A percentile compares a stretch with the other conserved stretches of the same genome.
These are phyloP conservation scores for Chalciporus piperatus DNA, from an alignment of 768 basidiomycete genomes.

Conservation along the genomic window DNA sequence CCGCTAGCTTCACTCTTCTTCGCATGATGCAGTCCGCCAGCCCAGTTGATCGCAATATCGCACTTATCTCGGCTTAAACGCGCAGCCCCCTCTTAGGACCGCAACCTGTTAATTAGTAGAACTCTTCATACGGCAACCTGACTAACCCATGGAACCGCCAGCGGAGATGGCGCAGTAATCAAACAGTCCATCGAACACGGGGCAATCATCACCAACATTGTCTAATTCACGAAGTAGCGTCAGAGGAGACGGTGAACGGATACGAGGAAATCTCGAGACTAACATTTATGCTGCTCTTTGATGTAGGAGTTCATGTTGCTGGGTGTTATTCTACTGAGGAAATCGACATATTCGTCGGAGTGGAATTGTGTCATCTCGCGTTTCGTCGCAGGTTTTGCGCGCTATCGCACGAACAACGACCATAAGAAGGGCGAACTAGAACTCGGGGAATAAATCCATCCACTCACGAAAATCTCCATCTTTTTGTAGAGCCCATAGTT, in stretches of 20 bases:
- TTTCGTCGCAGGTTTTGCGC: conserved; percentile 98
- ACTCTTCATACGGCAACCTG: not conserved
- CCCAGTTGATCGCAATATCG: conserved; percentile 99
- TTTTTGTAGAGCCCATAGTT: conserved; percentile 99
- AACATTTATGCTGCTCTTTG: conserved; percentile 96
- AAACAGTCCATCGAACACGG: conserved; percentile 97
- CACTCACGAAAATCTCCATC: conserved; percentile 98
- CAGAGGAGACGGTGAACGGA: not conserved
- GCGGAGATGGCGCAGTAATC: conserved; percentile 99
- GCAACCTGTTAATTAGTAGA: conserved; percentile 5
- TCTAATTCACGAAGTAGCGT: conserved; percentile 43
- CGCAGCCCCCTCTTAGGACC: conserved; percentile 85
- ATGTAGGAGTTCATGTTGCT: conserved; percentile 92
- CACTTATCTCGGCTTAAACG: conserved; percentile 94
- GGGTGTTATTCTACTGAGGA: conserved; percentile 89
- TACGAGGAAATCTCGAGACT: conserved; percentile 16
- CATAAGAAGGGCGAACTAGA: not conserved
- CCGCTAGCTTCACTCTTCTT: conserved; percentile 99
- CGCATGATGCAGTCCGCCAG: conserved; percentile 96
- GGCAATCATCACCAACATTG: conserved; percentile 98
- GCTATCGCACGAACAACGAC: conserved; percentile 43
- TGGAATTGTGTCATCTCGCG: conserved; percentile 99
- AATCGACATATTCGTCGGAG: conserved; percentile 98
- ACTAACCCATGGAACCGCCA: conserved; percentile 97
- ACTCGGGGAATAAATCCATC: not conserved